Evolutionary conservation across 2,329 filamentous ascomycete genomes (phyloP).

Genomic region (Pseudocercospora fijiensis): DNA sequence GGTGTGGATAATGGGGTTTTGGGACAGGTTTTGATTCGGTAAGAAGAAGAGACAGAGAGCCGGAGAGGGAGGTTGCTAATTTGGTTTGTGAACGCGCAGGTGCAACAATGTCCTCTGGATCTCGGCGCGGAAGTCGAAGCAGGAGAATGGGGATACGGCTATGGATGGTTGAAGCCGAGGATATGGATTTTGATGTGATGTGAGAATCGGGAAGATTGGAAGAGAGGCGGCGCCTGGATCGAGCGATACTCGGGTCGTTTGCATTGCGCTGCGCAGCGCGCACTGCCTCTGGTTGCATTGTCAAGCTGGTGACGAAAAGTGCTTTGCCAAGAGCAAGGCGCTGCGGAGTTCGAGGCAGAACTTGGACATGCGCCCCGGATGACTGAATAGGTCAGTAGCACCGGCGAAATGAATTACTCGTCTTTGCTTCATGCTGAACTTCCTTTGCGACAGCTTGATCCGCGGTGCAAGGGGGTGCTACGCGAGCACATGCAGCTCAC

Average conservation of each 20-base stretch:
- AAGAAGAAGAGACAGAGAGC: constrained; percentile 29
- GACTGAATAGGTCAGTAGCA: neutral
- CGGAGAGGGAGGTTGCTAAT: neutral
- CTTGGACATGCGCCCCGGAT: neutral
- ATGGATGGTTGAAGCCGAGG: constrained; percentile 38
- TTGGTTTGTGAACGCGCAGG: constrained; percentile 44
- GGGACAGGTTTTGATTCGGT: constrained; percentile 91
- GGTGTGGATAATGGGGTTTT: constrained; percentile 80
- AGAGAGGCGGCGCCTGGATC: neutral
- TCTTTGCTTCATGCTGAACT: neutral
- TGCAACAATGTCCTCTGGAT: constrained; percentile 99
- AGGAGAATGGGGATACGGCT: constrained; percentile 38
- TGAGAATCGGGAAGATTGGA: neutral
- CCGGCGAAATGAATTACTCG: neutral
- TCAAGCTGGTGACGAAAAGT: neutral
- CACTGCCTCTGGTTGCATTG: neutral
- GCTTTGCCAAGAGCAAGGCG: neutral
- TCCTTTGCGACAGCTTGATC: neutral
- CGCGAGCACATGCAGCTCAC: neutral
- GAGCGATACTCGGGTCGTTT: neutral
- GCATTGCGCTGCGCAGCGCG: neutral
- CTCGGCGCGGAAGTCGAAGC: constrained; percentile 43
- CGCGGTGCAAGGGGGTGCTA: neutral
- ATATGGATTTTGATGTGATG: neutral
- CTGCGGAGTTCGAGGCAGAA: neutral